Conservation (phyloP, 2,329 filamentous ascomycete species). For the Curvularia eragrostidis region DNA sequence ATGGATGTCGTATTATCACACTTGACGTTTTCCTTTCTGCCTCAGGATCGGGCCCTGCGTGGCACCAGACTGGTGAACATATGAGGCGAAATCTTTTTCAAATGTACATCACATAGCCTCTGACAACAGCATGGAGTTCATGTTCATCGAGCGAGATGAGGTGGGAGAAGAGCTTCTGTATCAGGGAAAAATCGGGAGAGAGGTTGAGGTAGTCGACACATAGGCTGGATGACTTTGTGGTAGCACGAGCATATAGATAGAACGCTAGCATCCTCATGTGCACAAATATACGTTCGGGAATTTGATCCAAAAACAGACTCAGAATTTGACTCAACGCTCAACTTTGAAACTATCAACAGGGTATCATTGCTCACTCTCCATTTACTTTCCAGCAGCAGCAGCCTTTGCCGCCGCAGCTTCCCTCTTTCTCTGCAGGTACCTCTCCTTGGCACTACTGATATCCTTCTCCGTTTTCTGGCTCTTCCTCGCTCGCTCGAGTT, state of each 20-base stretch:
- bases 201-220: neutral
- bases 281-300: neutral
- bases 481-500: conserved; percentile 72
- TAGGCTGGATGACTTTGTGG: neutral
- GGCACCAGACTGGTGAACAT: no score
- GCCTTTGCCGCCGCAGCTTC: conserved; percentile 78
- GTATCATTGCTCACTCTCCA: conserved; percentile 9
- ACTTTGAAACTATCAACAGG: neutral
- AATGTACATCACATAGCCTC: no score
- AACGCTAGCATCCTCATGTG: neutral
- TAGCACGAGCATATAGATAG: neutral
- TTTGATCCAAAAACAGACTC: neutral
- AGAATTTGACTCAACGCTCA: neutral
- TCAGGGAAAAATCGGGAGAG: no score
- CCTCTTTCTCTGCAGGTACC: conserved; percentile 78
- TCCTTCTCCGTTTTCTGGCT: conserved; percentile 78
- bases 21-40: neutral
- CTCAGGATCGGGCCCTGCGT: no score
- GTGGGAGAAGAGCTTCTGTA: no score
- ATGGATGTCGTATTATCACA: neutral
- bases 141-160: no score
- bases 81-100: no score
- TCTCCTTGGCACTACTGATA: conserved; percentile 77
- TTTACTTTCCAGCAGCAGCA: conserved; percentile 41
- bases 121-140: no score